phyloP scores from a whole-genome alignment of 192 early-diverging fungal genomes.

The Mortierella claussenii region DNA sequence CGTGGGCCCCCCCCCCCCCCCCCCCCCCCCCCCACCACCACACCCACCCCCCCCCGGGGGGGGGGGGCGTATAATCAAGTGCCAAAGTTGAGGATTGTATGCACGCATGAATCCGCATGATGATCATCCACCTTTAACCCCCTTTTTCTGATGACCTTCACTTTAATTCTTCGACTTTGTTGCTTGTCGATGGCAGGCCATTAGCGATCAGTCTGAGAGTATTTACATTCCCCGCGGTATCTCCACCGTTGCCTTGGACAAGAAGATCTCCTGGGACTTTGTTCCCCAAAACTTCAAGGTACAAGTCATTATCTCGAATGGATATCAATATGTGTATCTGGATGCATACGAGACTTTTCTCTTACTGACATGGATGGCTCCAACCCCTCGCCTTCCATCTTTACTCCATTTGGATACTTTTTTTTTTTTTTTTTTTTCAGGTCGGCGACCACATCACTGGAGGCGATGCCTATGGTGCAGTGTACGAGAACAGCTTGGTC shows the following conservation, averaged over 20 bases:
- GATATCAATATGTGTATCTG: too few species aligned
- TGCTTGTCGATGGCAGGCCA: constrained; percentile 62
- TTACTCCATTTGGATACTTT: background rate
- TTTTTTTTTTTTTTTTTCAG: constrained; percentile 37
- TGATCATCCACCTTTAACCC: too few species aligned
- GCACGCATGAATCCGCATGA: too few species aligned
- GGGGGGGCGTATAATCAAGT: too few species aligned
- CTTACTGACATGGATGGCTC: too few species aligned
- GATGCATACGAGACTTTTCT: too few species aligned
- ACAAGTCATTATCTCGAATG: background rate
- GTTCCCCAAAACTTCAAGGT: constrained; percentile 92
- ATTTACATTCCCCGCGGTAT: constrained; percentile 99
- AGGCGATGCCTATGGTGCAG: constrained; percentile 95
- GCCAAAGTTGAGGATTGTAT: too few species aligned
- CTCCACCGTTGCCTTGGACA: constrained; percentile 96
- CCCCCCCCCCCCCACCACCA: too few species aligned
- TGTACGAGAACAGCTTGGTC: constrained; percentile 96
- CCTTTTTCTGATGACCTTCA: too few species aligned
- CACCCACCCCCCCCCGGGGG: too few species aligned
- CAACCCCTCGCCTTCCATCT: too few species aligned
- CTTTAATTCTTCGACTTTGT: background rate
- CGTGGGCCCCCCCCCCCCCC: too few species aligned
- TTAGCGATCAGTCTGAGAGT: constrained; percentile 92
- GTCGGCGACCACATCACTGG: constrained; percentile 98
- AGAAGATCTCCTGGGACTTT: constrained; percentile 93